Percentiles rank a stretch among this genome's conserved stretches.
Evolutionary conservation across 2,329 filamentous ascomycete species (phyloP).

Genomic region (Aspergillus hiratsukae): DNA sequence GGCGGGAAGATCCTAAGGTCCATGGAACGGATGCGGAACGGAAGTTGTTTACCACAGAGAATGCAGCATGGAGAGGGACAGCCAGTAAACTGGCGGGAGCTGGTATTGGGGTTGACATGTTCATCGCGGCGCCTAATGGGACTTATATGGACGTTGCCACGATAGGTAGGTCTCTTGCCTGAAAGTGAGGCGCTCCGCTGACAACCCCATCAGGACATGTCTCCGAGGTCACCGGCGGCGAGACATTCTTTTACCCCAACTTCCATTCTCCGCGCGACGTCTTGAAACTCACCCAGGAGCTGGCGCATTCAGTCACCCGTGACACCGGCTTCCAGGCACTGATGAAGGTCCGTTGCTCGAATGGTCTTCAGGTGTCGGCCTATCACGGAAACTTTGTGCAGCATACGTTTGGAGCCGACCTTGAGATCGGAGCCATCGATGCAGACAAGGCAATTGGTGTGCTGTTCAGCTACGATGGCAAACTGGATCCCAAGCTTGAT

Average conservation of each 20-base stretch:
- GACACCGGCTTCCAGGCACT: constrained; percentile 94
- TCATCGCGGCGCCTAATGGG: constrained; percentile 83
- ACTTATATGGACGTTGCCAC: constrained; percentile 92
- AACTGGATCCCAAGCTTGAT: constrained; percentile 93
- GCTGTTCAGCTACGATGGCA: constrained; percentile 91
- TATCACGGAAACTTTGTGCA: constrained; percentile 97
- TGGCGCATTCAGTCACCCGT: constrained; percentile 77
- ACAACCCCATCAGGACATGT: constrained; percentile 60
- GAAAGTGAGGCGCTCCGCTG: constrained; percentile 3
- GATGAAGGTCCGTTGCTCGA: constrained; percentile 98
- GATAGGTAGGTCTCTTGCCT: constrained; percentile 57
- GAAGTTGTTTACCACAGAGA: constrained; percentile 86
- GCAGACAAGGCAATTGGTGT: constrained; percentile 90
- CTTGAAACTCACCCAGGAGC: constrained; percentile 76
- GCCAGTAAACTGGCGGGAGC: constrained; percentile 82
- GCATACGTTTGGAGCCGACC: constrained; percentile 88
- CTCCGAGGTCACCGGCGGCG: constrained; percentile 83
- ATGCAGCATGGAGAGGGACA: constrained; percentile 79
- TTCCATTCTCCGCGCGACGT: constrained; percentile 85
- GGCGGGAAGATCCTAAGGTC: constrained; percentile 84
- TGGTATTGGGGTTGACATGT: constrained; percentile 89
- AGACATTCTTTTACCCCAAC: constrained; percentile 95
- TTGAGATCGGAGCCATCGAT: constrained; percentile 89
- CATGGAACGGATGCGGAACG: constrained; percentile 84
- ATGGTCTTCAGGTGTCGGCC: constrained; percentile 85